phyloP scores from a whole-genome alignment of 768 basidiomycete genomes.

The Tulasnella sp. region DNA sequence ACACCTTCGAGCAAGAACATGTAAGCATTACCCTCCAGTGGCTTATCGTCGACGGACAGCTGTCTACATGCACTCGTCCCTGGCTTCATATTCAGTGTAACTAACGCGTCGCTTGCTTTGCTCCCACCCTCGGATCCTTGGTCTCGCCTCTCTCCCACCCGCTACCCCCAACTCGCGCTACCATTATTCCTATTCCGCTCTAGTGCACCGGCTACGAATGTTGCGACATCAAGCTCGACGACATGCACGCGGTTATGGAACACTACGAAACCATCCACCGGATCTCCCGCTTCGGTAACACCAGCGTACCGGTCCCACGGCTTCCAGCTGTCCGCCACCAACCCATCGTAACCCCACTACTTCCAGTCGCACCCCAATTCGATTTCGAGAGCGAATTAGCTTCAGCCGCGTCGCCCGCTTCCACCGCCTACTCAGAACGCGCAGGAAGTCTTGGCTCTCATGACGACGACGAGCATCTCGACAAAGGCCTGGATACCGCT shows the following conservation, averaged over 20 bases:
- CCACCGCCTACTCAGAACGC: slow-evolving; percentile 25
- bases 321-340: slow-evolving; percentile 26
- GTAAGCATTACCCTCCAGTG: slow-evolving; percentile 9
- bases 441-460: slow-evolving; percentile 8
- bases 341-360: slow-evolving; percentile 25
- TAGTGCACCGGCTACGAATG: slow-evolving; percentile 33
- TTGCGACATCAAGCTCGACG: slow-evolving; percentile 29
- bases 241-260: slow-evolving; percentile 35
- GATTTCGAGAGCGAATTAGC: slow-evolving; percentile 19
- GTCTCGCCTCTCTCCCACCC: slow-evolving; percentile 8
- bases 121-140: slow-evolving; percentile 3
- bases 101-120: slow-evolving; percentile 1
- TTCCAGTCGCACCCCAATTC: slow-evolving; percentile 14
- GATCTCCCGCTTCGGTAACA: slow-evolving; percentile 22
- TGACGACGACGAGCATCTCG: slow-evolving; percentile 27
- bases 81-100: background rate
- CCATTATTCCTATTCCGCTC: slow-evolving; percentile 18
- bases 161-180: background rate
- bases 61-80: slow-evolving; percentile 8
- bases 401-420: slow-evolving; percentile 26
- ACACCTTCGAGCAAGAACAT: slow-evolving; percentile 19
- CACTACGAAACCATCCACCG: slow-evolving; percentile 31
- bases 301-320: slow-evolving; percentile 25
- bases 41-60: slow-evolving; percentile 6
- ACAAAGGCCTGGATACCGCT: slow-evolving; percentile 18